Evolutionary conservation across 257 asterid genomes (phyloP).

Genomic region (Primulina tabacum): DNA sequence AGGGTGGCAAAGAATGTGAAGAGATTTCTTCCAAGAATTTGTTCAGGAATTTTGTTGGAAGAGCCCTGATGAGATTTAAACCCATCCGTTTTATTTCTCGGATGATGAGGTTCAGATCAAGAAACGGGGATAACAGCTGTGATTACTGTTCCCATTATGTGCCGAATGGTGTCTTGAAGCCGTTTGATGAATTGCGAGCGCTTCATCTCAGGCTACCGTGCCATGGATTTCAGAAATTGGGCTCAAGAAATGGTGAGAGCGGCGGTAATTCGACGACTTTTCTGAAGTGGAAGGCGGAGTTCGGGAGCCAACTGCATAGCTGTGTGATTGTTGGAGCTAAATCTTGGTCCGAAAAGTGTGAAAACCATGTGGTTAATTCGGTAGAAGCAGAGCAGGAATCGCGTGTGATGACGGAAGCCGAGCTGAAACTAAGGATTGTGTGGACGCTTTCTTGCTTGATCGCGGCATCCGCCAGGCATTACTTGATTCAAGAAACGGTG

Average conservation of each 20-base stretch:
- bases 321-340: conserved; percentile 64
- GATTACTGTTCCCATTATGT: conserved; percentile 32
- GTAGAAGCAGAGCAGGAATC: conserved; percentile 11
- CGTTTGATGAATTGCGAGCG: conserved; percentile 40
- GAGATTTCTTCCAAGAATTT: conserved; percentile 16
- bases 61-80: conserved; percentile 26
- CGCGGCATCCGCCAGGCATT: conserved; percentile 67
- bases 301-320: conserved; percentile 57
- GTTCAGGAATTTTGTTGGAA: conserved; percentile 28
- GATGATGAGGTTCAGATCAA: conserved; percentile 34
- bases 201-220: conserved; percentile 48
- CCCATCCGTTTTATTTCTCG: conserved; percentile 42
- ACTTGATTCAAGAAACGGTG: conserved; percentile 39
- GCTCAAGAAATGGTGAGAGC: conserved; percentile 11
- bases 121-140: conserved; percentile 30
- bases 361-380: background rate
- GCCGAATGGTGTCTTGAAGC: conserved; percentile 36
- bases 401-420: conserved; percentile 41
- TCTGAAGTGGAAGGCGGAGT: conserved; percentile 70
- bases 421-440: conserved; percentile 53
- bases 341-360: conserved; percentile 27
- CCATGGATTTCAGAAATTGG: conserved; percentile 20
- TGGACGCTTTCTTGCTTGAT: conserved; percentile 71
- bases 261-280: conserved; percentile 25
- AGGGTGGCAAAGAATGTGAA: conserved; percentile 3